These are phyloP conservation scores for Diversispora epigaea DNA, from an alignment of 192 early-diverging fungal genomes.

Conservation along the genomic window DNA sequence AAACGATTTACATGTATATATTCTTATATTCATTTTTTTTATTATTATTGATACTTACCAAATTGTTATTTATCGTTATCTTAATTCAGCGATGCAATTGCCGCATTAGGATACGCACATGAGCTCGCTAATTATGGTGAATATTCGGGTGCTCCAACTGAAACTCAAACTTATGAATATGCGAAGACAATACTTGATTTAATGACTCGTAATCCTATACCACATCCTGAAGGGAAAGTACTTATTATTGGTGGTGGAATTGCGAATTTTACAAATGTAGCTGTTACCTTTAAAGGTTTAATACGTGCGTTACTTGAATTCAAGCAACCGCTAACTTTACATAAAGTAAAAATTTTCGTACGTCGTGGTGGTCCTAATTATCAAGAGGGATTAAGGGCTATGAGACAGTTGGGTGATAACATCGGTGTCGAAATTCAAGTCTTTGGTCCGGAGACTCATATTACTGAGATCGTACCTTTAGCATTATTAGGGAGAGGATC, in stretches of 20 bases:
- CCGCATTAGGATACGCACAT: conserved; percentile 88
- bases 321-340: conserved; percentile 81
- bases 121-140: conserved; percentile 99
- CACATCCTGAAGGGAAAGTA: conserved; percentile 90
- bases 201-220: conserved; percentile 83
- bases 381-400: conserved; percentile 96
- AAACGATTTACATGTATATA: conserved; percentile 2
- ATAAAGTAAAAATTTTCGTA: conserved; percentile 92
- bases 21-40: neutral
- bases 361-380: conserved; percentile 99
- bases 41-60: neutral
- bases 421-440: conserved; percentile 94
- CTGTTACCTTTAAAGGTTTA: conserved; percentile 99
- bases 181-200: conserved; percentile 97
- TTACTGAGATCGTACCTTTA: conserved; percentile 97
- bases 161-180: conserved; percentile 99
- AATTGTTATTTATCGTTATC: too few relatives aligned
- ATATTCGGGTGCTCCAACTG: conserved; percentile 99
- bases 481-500: conserved; percentile 74
- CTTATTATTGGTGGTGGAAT: conserved; percentile 99
- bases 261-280: conserved; percentile 99
- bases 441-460: conserved; percentile 96
- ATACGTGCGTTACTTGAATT: conserved; percentile 92
- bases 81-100: conserved; percentile 84
- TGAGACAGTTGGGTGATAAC: conserved; percentile 90